These are phyloP conservation scores for Hypoxylon sp. DNA, from an alignment of 2,329 filamentous ascomycete genomes.

Conservation along the genomic window DNA sequence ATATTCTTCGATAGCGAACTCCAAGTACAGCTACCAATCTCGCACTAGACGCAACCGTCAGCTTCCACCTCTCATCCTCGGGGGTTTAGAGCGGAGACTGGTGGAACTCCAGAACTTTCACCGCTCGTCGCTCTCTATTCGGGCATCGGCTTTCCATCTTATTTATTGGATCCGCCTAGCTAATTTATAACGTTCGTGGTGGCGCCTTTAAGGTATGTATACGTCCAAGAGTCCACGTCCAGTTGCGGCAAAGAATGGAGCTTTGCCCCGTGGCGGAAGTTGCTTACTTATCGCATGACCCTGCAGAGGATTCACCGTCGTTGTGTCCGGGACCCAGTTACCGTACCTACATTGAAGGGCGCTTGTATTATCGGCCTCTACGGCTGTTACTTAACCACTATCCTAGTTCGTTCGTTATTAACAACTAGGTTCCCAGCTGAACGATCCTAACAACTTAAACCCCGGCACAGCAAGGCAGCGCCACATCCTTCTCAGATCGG, in stretches of 20 bases:
- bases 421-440: constrained; percentile 25
- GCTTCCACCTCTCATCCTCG: constrained; percentile 25
- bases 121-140: constrained; percentile 34
- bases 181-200: constrained; percentile 30
- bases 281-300: constrained; percentile 42
- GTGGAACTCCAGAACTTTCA: constrained; percentile 36
- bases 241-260: constrained; percentile 34
- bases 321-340: constrained; percentile 22
- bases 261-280: constrained; percentile 28
- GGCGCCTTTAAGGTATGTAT: constrained; percentile 34
- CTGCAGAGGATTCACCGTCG: constrained; percentile 25
- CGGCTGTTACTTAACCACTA: constrained; percentile 27
- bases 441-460: constrained; percentile 32
- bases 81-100: constrained; percentile 31
- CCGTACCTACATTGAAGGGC: constrained; percentile 31
- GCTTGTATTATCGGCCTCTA: constrained; percentile 28
- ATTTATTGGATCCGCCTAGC: constrained; percentile 38
- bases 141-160: constrained; percentile 32
- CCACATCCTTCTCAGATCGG: constrained; percentile 43
- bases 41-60: constrained; percentile 30
- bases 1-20: constrained; percentile 30
- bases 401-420: constrained; percentile 17
- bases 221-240: constrained; percentile 20
- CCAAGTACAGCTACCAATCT: constrained; percentile 31
- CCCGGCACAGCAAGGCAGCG: constrained; percentile 38